Percentiles rank a stretch among this genome's conserved stretches.
phyloP scores from a whole-genome alignment of 805 yeast species.

The Candida germanica region DNA sequence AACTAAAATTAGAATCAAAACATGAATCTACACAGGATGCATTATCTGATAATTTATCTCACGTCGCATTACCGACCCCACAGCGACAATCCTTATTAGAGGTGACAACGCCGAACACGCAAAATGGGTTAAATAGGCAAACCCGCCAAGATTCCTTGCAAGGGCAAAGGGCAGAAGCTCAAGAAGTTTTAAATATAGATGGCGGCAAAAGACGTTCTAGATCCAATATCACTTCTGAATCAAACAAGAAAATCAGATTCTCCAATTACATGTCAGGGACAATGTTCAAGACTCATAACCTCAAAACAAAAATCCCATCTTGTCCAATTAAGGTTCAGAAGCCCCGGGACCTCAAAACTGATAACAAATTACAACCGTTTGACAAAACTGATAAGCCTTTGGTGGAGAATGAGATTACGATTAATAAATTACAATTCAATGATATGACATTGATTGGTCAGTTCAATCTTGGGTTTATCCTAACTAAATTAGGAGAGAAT shows the following conservation, averaged over 20 bases:
- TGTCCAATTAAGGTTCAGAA: not conserved
- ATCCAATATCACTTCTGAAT: too few species aligned
- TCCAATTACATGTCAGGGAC: slow-evolving; percentile 1
- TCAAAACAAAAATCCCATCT: not conserved
- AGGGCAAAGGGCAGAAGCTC: slow-evolving; percentile 19
- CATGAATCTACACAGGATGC: not conserved
- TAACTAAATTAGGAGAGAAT: slow-evolving; percentile 59
- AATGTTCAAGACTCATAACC: slow-evolving; percentile 12
- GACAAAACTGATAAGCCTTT: slow-evolving; percentile 1
- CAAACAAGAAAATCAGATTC: slow-evolving; percentile 14
- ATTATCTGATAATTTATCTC: not conserved
- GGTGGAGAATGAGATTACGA: slow-evolving; percentile 22
- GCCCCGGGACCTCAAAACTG: not conserved
- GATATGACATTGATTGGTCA: slow-evolving; percentile 86
- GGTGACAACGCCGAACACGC: not conserved
- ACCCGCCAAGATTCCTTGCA: too few species aligned
- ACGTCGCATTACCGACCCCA: not conserved
- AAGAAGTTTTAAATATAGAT: too few species aligned
- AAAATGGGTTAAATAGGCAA: too few species aligned
- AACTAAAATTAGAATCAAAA: slow-evolving; percentile 1
- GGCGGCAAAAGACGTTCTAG: too few species aligned
- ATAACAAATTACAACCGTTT: not conserved
- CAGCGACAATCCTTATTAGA: not conserved
- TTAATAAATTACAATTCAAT: slow-evolving; percentile 69
- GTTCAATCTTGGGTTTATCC: slow-evolving; percentile 91